These are phyloP conservation scores for Starmerella apis DNA, from an alignment of 805 yeast species.

Conservation along the genomic window DNA sequence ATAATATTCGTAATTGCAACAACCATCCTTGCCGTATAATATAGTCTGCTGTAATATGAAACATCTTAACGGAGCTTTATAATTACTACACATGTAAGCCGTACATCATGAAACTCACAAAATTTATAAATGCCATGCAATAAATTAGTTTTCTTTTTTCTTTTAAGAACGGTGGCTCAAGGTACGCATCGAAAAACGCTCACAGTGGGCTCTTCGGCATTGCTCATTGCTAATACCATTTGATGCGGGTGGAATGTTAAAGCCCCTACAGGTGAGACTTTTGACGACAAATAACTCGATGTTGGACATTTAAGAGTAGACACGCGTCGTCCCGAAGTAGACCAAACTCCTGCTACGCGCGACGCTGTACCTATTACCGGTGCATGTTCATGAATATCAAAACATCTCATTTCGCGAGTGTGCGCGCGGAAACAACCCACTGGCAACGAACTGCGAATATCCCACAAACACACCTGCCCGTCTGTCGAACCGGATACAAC, in stretches of 20 bases:
- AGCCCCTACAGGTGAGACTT: slow-evolving; percentile 46
- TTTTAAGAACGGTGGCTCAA: not conserved
- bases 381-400: slow-evolving; percentile 91
- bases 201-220: slow-evolving; percentile 15
- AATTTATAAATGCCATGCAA: not conserved
- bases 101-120: too few species aligned
- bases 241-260: slow-evolving; percentile 84
- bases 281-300: slow-evolving; percentile 29
- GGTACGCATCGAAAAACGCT: slow-evolving; percentile 15
- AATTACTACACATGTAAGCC: too few species aligned
- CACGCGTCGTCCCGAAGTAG: slow-evolving; percentile 69
- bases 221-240: slow-evolving; percentile 82
- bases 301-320: slow-evolving; percentile 40
- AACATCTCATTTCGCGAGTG: slow-evolving; percentile 46
- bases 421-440: slow-evolving; percentile 55
- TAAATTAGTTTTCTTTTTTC: not conserved
- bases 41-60: not conserved
- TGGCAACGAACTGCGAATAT: slow-evolving; percentile 59
- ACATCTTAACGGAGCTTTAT: too few species aligned
- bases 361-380: slow-evolving; percentile 87
- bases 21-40: too few species aligned
- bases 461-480: slow-evolving; percentile 84
- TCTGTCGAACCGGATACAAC: slow-evolving; percentile 67
- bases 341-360: slow-evolving; percentile 66
- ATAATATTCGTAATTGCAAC: too few species aligned